phyloP scores from a whole-genome alignment of 177 flowering plant genomes.

The Vitis hybrid region DNA sequence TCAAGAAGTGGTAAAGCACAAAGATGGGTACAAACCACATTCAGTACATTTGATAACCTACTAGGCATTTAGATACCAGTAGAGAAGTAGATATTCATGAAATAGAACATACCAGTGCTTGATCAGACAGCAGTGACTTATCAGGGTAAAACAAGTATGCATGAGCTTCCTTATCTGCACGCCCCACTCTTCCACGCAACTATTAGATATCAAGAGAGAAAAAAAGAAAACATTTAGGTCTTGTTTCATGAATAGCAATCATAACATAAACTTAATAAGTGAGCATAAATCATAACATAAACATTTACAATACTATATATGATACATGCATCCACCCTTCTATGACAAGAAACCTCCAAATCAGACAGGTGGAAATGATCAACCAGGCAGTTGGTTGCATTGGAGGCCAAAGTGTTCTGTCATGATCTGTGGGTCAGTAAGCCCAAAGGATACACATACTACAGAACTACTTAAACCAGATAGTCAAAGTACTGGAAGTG shows the following conservation, averaged over 20 bases:
- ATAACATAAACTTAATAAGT: background rate
- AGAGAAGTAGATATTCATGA: background rate
- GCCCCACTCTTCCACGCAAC: conserved; percentile 98
- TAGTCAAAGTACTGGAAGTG: too few species aligned
- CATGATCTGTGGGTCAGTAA: too few species aligned
- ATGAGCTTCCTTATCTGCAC: conserved; percentile 96
- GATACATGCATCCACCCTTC: too few species aligned
- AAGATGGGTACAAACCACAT: background rate
- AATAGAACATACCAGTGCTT: conserved; percentile 62
- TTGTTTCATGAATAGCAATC: background rate
- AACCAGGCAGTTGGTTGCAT: too few species aligned
- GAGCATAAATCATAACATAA: too few species aligned
- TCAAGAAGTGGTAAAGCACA: background rate
- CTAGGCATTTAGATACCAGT: background rate
- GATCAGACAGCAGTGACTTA: conserved; percentile 71
- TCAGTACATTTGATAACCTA: background rate
- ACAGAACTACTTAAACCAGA: too few species aligned
- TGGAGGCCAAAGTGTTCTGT: too few species aligned
- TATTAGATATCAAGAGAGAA: conserved; percentile 14
- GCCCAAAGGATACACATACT: too few species aligned
- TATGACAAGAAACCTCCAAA: too few species aligned
- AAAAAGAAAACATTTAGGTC: background rate
- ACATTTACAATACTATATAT: background rate
- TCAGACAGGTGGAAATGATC: too few species aligned
- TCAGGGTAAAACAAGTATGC: conserved; percentile 88